phyloP scores from a whole-genome alignment of 2,329 filamentous ascomycete species.

The Bipolaris zeicola region DNA sequence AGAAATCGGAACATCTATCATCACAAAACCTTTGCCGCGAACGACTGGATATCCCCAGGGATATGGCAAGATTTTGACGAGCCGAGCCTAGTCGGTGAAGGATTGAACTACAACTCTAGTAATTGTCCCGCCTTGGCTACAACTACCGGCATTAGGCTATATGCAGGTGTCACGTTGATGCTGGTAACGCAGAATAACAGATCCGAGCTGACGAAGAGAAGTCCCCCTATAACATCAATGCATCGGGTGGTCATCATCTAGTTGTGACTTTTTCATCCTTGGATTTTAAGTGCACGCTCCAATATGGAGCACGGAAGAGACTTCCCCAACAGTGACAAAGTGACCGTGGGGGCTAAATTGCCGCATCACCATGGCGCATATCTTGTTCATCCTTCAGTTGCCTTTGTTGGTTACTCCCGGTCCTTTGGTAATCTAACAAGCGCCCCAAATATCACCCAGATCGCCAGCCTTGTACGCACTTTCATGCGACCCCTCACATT shows the following conservation, averaged over 20 bases:
- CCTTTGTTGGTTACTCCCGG: background rate
- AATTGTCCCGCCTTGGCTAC: background rate
- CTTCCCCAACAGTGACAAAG: background rate
- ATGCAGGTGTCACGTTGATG: background rate
- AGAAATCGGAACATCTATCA: background rate
- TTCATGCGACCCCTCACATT: background rate
- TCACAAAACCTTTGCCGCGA: background rate
- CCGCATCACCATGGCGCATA: background rate
- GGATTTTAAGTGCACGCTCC: background rate
- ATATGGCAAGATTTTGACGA: background rate
- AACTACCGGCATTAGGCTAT: background rate
- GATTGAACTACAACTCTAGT: background rate
- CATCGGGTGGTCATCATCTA: background rate
- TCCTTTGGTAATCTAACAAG: background rate
- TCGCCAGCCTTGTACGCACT: background rate
- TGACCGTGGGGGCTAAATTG: background rate
- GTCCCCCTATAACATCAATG: background rate
- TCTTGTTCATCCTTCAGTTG: background rate
- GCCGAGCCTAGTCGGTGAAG: background rate
- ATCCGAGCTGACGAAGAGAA: no score
- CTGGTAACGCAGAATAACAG: background rate
- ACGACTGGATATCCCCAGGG: background rate
- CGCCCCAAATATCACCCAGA: background rate
- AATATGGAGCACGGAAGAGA: background rate
- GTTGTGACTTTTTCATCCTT: no score